Evolutionary conservation across 108 stramenopile species (phyloP), one percentile per base, ranked within the genome.

Genomic region (Asterionellopsis glacialis): DNA sequence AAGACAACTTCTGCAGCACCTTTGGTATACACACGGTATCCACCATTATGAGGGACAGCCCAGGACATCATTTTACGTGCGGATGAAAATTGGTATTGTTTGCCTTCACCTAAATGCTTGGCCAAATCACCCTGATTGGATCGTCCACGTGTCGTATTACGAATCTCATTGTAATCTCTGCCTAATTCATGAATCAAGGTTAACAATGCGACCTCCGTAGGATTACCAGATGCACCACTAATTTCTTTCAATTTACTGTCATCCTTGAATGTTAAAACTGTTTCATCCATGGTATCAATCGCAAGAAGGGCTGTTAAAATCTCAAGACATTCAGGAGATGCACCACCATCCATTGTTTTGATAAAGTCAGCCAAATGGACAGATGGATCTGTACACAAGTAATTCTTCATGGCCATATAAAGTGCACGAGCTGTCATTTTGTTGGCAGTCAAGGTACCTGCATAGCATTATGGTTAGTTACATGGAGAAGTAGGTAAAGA

Each of bases 391-490:
- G 53, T 72, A 26, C 76, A 72, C 10, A 66, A 44, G 47, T 77
- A 80, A 56, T 86, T 75, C 42, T 61, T 64, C 12, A 59, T 63
- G 22, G 66, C 73, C 16, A 64, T 73, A 51, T 64, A 85, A 15
- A 88, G 54, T 14, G 87, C 76, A 3, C 87, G 74, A 0, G 91
- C 92, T 15, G 94, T 93, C 96, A 97, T 97, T 51, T 91, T 87
- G 74, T 98, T 98, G 62, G 88, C 84, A n/a, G 97, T 98, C 48
- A 98, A 79, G 21, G 97, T 98, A 27, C 97, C 90, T 72, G 33
- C 7, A 33, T 33, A 33, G 7, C 33, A 33, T 33, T 5, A 33
- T 33, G 7, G 33, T 33, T 33, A 5, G 7, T 33, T 7, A 7
- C 23, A 52, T 38, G n/a, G 38, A 55, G 22, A 61, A 51, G 58